phyloP scores from a whole-genome alignment of 1,284 basidiomycete species.

The Thecaphora thlaspeos region DNA sequence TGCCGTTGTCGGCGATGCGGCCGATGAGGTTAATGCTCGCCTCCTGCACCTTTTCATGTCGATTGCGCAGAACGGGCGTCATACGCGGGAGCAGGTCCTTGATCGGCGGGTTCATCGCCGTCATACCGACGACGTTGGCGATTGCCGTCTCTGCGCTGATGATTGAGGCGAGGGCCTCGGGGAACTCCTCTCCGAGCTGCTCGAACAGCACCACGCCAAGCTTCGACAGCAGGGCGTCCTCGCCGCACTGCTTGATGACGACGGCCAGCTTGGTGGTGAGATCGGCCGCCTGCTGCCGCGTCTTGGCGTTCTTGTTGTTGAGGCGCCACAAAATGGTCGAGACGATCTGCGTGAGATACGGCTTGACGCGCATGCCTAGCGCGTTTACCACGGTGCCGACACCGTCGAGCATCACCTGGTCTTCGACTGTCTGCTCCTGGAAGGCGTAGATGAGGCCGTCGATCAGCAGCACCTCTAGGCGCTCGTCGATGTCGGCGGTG shows the following conservation, averaged over 20 bases:
- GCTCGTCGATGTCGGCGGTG: slow-evolving; percentile 93
- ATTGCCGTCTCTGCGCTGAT: slow-evolving; percentile 98
- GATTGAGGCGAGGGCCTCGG: slow-evolving; percentile 92
- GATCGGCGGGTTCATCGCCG: slow-evolving; percentile 98
- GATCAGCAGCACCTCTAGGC: slow-evolving; percentile 87
- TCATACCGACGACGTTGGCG: slow-evolving; percentile 99
- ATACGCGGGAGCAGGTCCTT: slow-evolving; percentile 97
- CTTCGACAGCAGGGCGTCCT: slow-evolving; percentile 92
- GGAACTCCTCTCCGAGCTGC: slow-evolving; percentile 98
- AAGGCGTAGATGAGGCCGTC: slow-evolving; percentile 99
- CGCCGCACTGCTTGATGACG: slow-evolving; percentile 97
- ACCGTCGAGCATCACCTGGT: slow-evolving; percentile 98
- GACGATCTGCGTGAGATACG: slow-evolving; percentile 96
- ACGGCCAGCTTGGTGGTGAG: slow-evolving; percentile 89
- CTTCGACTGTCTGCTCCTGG: slow-evolving; percentile 98
- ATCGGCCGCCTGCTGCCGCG: slow-evolving; percentile 97
- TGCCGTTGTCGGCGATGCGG: slow-evolving; percentile 97
- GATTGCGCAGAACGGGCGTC: slow-evolving; percentile 97
- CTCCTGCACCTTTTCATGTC: slow-evolving; percentile 99
- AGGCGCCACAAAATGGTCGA: slow-evolving; percentile 99
- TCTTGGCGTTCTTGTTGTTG: slow-evolving; percentile 99
- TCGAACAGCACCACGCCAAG: slow-evolving; percentile 96
- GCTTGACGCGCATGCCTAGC: slow-evolving; percentile 94
- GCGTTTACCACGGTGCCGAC: slow-evolving; percentile 97
- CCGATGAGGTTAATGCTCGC: slow-evolving; percentile 99